A percentile compares a stretch with the other conserved stretches of the same genome.
These are phyloP conservation scores for Bipolaris bicolor DNA, from an alignment of 2,329 filamentous ascomycete species.

Conservation along the genomic window DNA sequence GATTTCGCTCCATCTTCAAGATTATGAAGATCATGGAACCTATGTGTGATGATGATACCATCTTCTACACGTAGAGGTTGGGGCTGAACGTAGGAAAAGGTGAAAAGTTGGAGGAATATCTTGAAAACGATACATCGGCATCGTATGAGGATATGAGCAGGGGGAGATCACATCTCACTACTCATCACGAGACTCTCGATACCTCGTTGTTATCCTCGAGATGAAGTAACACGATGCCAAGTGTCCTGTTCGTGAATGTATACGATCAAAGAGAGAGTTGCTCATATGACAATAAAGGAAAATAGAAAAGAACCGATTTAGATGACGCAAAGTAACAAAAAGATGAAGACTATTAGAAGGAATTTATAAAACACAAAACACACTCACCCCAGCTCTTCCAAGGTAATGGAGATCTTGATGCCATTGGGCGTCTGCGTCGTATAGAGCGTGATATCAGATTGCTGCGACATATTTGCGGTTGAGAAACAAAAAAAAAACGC, in stretches of 20 bases:
- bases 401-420: constrained; percentile 83
- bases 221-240: no score
- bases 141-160: no score
- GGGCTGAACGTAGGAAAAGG: no score
- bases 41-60: no score
- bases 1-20: no score
- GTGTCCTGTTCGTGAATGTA: background rate
- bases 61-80: no score
- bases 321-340: background rate
- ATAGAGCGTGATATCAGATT: constrained; percentile 77
- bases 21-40: no score
- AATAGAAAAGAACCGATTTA: background rate
- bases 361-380: background rate
- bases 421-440: constrained; percentile 86
- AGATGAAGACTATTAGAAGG: background rate
- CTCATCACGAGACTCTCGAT: no score
- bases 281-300: background rate
- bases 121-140: no score
- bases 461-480: constrained; percentile 32
- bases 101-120: no score
- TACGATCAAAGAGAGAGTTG: background rate
- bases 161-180: no score
- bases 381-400: constrained; percentile 75
- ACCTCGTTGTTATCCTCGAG: no score
- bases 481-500: background rate